Evolutionary conservation across 441 rosid species (phyloP).

Genomic region (Biscutella auriculata): DNA sequence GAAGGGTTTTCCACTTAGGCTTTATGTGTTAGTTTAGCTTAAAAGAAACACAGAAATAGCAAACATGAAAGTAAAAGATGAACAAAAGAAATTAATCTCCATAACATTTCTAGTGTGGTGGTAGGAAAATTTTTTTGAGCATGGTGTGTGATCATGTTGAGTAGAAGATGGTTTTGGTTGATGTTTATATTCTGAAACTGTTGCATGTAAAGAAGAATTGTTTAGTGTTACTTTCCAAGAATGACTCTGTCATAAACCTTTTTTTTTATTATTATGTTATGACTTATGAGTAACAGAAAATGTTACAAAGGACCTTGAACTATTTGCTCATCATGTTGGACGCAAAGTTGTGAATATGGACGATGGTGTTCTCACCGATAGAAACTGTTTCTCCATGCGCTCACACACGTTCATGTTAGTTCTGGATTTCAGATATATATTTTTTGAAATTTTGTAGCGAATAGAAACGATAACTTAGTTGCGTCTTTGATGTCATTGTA

Average conservation of each 20-base stretch:
- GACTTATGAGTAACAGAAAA: conserved; percentile 62
- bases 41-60: no score
- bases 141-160: neutral
- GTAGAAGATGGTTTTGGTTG: neutral
- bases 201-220: no score
- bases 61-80: neutral
- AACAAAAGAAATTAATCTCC: neutral
- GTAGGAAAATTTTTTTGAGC: neutral
- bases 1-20: no score
- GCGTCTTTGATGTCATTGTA: conserved; percentile 43
- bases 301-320: conserved; percentile 66
- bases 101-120: neutral
- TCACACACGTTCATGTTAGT: neutral
- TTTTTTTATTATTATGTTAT: neutral
- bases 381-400: neutral
- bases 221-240: neutral
- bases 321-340: conserved; percentile 81
- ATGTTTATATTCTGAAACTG: neutral
- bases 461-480: conserved; percentile 55
- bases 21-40: no score
- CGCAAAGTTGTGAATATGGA: conserved; percentile 73
- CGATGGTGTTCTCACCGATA: conserved; percentile 60
- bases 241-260: neutral
- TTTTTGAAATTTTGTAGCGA: conserved; percentile 42
- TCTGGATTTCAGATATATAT: no score